Base-by-base conservation (phyloP, 148 eudicot species). In the Bassia scoparia region DNA sequence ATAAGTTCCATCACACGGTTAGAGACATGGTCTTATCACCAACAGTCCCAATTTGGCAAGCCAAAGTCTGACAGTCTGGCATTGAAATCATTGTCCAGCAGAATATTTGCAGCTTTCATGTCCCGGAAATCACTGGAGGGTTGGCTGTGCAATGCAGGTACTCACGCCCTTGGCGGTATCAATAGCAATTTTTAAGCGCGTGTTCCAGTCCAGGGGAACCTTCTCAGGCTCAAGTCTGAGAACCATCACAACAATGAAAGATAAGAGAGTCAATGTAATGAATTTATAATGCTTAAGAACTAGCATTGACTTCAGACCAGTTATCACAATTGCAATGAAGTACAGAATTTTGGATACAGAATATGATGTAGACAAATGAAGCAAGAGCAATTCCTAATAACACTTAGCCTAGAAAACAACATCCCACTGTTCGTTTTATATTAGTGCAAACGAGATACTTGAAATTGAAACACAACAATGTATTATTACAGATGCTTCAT, bases 1-100 rank as follows among this genome's bases (percentile, higher is more conserved):
- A 68, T 84, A 86, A 30, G 96, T 89, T 55, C 96, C 96, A 89
- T 87, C 33, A 89, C 89, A 15, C 91, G 77, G 30, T 91, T 89
- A n/a, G 94, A 89, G 31, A 87, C 90, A 72, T 89, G 94, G 94
- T 89, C 23, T 81, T 89, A 74, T 84, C 96, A 43, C 96, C 96
- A 52, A 87, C 89, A 53, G 96, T 15, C 96, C 96, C 77, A 89
- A 69, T 80, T 89, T 89, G 53, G 96, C 91, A 31, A 89, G 88
- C 65, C 96, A 74, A 89, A 89, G 75, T 89, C 96, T 38, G 96
- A 86, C 52, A 89, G 87, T 73, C 85, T 89, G 26, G 87, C 83
- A 61, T 86, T 73, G 77, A 87, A 89, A 60, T 87, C 91, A 24
- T 77, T 77, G 77, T 87, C 91, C 78, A 89, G 80, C 72, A 89